These are phyloP conservation scores for Russula dissimulans DNA, from an alignment of 768 basidiomycete genomes.

Conservation along the genomic window DNA sequence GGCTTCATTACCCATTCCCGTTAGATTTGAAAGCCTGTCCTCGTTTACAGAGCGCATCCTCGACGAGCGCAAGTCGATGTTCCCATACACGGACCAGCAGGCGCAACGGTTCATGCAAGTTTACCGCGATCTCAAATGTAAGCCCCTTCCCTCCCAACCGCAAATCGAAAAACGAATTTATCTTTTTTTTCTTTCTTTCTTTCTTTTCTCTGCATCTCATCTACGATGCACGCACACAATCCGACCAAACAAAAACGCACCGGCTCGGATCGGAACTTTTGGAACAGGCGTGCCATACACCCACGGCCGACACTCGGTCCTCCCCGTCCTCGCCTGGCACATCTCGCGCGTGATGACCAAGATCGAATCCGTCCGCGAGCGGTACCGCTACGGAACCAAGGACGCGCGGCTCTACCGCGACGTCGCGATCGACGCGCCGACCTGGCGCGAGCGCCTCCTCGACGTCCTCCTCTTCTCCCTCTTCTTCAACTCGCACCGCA, in stretches of 20 bases:
- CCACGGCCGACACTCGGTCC: neutral
- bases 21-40: too few relatives aligned
- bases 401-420: slow-evolving; percentile 6
- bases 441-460: neutral
- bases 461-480: slow-evolving; percentile 3
- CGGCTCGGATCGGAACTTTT: too few relatives aligned
- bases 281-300: neutral
- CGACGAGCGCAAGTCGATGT: slow-evolving; percentile 10
- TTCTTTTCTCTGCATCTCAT: too few relatives aligned
- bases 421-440: neutral
- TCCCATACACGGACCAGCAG: slow-evolving; percentile 6
- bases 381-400: slow-evolving; percentile 5
- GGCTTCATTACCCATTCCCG: neutral
- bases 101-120: slow-evolving; percentile 9
- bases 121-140: slow-evolving; percentile 11
- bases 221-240: too few relatives aligned
- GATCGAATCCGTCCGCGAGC: slow-evolving; percentile 3
- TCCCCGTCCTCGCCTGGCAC: slow-evolving; percentile 9
- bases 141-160: neutral
- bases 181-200: too few relatives aligned
- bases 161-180: too few relatives aligned
- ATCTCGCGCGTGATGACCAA: slow-evolving; percentile 8
- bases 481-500: slow-evolving; percentile 3
- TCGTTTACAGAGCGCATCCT: slow-evolving; percentile 1
- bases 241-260: too few relatives aligned